These are phyloP conservation scores for Phytophthora idaei DNA, from an alignment of 352 stramenopile genomes.

Conservation along the genomic window DNA sequence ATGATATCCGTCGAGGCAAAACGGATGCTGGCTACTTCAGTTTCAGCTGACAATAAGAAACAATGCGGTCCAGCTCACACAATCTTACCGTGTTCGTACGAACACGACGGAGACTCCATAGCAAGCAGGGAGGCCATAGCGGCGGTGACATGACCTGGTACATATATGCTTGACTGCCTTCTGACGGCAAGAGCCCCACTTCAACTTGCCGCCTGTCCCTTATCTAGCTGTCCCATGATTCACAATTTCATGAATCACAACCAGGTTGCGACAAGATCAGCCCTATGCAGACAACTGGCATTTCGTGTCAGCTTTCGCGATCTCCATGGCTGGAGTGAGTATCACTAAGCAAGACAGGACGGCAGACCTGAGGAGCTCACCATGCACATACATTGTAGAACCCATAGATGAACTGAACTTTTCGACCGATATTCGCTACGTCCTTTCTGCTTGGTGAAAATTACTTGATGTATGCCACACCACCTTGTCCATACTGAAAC, in stretches of 20 bases:
- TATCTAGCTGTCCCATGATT: background rate
- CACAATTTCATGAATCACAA: background rate
- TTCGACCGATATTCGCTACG: background rate
- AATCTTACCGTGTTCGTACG: background rate
- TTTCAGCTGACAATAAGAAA: background rate
- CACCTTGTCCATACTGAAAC: background rate
- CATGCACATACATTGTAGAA: background rate
- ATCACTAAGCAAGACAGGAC: background rate
- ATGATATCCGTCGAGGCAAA: background rate
- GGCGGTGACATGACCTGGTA: background rate
- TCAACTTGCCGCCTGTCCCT: constrained; percentile 22
- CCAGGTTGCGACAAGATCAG: constrained; percentile 4
- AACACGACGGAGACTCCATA: background rate
- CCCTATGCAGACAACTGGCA: constrained; percentile 20
- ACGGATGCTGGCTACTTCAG: constrained; percentile 11
- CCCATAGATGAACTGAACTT: constrained; percentile 21
- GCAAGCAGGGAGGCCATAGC: background rate
- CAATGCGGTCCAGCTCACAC: no score
- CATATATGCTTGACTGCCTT: background rate
- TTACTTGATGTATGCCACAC: background rate
- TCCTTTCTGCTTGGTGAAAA: background rate
- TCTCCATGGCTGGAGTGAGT: background rate
- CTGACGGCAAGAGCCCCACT: background rate
- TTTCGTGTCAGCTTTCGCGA: background rate
- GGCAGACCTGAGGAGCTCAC: background rate